These are phyloP conservation scores for Chlorophyllum brunneum DNA, from an alignment of 768 basidiomycete species.

Conservation along the genomic window DNA sequence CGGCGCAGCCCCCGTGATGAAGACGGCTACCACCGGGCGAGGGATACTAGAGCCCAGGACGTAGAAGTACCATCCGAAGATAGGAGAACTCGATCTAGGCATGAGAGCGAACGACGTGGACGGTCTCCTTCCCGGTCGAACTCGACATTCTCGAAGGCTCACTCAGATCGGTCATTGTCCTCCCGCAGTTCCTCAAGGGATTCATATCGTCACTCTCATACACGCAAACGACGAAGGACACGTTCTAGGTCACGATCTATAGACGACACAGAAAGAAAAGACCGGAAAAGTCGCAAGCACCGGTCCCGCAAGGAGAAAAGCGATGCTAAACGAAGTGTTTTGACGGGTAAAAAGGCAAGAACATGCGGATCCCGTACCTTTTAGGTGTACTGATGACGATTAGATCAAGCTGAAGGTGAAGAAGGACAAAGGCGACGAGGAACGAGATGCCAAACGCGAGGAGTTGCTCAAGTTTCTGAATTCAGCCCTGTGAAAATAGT, in stretches of 20 bases:
- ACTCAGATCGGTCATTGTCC: constrained; percentile 1
- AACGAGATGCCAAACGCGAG: constrained; percentile 52
- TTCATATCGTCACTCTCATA: constrained; percentile 7
- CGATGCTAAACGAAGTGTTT: constrained; percentile 46
- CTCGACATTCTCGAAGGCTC: constrained; percentile 9
- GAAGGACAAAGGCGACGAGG: constrained; percentile 52
- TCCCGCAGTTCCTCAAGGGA: constrained; percentile 4
- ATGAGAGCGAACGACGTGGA: not conserved
- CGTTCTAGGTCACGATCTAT: constrained; percentile 14
- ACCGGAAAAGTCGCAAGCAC: constrained; percentile 17
- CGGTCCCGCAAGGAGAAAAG: constrained; percentile 27
- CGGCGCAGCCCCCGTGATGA: not conserved
- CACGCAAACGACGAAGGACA: constrained; percentile 14
- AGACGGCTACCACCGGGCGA: not conserved
- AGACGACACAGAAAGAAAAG: constrained; percentile 4
- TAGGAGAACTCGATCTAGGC: not conserved
- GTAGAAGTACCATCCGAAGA: not conserved
- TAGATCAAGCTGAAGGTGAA: constrained; percentile 65
- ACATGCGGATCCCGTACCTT: not conserved
- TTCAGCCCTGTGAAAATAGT: constrained; percentile 37
- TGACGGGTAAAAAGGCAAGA: constrained; percentile 61
- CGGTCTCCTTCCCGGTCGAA: constrained; percentile 14
- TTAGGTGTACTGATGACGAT: not conserved
- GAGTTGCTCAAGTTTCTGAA: constrained; percentile 54
- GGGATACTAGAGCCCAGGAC: not conserved